Base-by-base conservation (phyloP, 2,329 filamentous ascomycete genomes). In the Xylariaceae sp. region DNA sequence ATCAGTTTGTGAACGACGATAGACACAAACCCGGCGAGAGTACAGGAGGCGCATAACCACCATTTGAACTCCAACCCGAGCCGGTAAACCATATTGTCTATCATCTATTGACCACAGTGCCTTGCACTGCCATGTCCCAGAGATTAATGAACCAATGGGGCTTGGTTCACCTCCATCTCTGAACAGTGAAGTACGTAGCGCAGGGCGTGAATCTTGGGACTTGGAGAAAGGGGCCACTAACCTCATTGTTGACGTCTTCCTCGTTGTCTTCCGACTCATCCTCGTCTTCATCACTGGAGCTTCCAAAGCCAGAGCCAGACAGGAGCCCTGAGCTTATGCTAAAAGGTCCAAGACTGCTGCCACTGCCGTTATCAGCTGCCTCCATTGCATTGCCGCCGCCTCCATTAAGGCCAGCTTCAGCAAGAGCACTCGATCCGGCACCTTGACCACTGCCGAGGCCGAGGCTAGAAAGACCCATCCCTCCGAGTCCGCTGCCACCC, bases 221-320 rank as follows among this genome's bases (percentile, higher is more conserved):
- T 38, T 44, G 42, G 14, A 35, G 47, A 63, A 65, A 60, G 57
- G 65, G 46, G 58, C 60, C 49, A 76, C 82, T 79, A 71, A 85
- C 82, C 82, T 85, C 82, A 55, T 77, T 83, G 64, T 80, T 81
- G 36, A 82, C 81, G 54, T 89, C 86, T 59, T 89, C 87, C 57
- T 92, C 86, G 58, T 87, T 87, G 50, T 89, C 88, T 53, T 95
- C 89, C 71, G 90, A 87, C 55, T 96, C 92, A 61, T 96, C 92
- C 56, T 97, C 94, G 58, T 97, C 94, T 69, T 96, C 92, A 60
- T 96, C 90, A 63, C 90, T 96, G 43, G 89, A 94, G 71, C 90
- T 95, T 64, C 90, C 91, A 70, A 97, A 97, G 45, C 91, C 90
- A 64, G 89, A 92, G 70, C 64, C 64, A 27, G 94, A 81, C 52